phyloP scores from a whole-genome alignment of 2,329 filamentous ascomycete species.

The Cytospora chrysosperma region DNA sequence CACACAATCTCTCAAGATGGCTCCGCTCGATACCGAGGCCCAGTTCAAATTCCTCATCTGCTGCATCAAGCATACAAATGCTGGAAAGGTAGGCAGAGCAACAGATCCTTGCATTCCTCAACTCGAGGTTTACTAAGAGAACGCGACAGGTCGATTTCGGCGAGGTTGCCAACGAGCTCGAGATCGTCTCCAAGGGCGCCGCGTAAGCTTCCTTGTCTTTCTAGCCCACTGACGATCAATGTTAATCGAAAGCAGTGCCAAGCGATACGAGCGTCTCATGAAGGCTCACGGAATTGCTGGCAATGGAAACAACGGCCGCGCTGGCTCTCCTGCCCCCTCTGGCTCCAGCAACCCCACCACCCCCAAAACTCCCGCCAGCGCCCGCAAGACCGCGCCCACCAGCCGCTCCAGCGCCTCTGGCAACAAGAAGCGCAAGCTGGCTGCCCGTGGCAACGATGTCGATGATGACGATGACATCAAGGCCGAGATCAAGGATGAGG shows the following conservation, averaged over 20 bases:
- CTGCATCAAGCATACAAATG: conserved; percentile 61
- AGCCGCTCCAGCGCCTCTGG: conserved; percentile 1
- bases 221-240: background rate
- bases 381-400: conserved; percentile 15
- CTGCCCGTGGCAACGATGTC: conserved; percentile 13
- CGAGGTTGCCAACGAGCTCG: conserved; percentile 62
- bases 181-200: conserved; percentile 64
- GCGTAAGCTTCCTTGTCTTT: conserved; percentile 55
- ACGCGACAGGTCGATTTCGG: conserved; percentile 59
- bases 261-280: conserved; percentile 66
- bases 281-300: conserved; percentile 53
- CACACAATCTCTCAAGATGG: conserved; percentile 43
- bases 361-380: conserved; percentile 9
- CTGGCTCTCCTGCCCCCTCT: conserved; percentile 18
- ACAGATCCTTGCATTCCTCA: background rate
- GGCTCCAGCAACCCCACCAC: conserved; percentile 14
- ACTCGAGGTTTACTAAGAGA: conserved; percentile 15
- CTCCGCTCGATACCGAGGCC: conserved; percentile 48
- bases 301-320: conserved; percentile 28
- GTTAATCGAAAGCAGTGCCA: conserved; percentile 48
- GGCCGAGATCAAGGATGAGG: conserved; percentile 13
- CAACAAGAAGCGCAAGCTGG: conserved; percentile 29
- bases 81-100: conserved; percentile 53
- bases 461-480: conserved; percentile 25
- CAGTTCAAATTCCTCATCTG: conserved; percentile 66